A percentile compares a stretch with the other conserved stretches of the same genome.
phyloP scores from a whole-genome alignment of 352 stramenopile genomes.

The Phytophthora syringae region DNA sequence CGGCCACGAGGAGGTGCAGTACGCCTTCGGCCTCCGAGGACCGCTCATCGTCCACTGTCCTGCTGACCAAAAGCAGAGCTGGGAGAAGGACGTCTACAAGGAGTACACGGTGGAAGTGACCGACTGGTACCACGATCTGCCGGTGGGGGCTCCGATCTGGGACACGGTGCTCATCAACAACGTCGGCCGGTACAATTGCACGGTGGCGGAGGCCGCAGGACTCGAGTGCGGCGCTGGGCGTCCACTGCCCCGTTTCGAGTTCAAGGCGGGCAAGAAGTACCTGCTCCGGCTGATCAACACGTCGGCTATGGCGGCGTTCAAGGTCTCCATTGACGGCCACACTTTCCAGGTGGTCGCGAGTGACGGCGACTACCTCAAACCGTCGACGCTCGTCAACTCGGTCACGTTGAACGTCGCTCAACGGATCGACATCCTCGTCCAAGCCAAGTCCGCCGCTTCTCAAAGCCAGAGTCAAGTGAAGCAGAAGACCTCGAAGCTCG shows the following conservation, averaged over 20 bases:
- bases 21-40: conserved; percentile 48
- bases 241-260: conserved; percentile 36
- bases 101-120: conserved; percentile 44
- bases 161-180: conserved; percentile 56
- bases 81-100: conserved; percentile 44
- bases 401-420: conserved; percentile 47
- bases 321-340: conserved; percentile 53
- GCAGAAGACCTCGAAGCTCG: conserved; percentile 11
- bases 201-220: conserved; percentile 24
- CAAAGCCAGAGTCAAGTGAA: conserved; percentile 19
- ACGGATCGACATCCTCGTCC: conserved; percentile 46
- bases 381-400: conserved; percentile 37
- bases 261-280: conserved; percentile 44
- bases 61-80: conserved; percentile 25
- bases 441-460: conserved; percentile 34
- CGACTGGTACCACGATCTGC: conserved; percentile 56
- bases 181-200: conserved; percentile 49
- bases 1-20: conserved; percentile 52
- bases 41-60: conserved; percentile 48
- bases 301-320: conserved; percentile 48
- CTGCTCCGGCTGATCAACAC: conserved; percentile 52
- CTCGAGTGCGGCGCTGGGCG: conserved; percentile 30
- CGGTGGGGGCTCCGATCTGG: conserved; percentile 42
- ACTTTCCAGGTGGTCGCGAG: conserved; percentile 46
- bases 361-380: conserved; percentile 43